phyloP scores from a whole-genome alignment of 495 filamentous ascomycete genomes.

The Talaromyces stipitatus region DNA sequence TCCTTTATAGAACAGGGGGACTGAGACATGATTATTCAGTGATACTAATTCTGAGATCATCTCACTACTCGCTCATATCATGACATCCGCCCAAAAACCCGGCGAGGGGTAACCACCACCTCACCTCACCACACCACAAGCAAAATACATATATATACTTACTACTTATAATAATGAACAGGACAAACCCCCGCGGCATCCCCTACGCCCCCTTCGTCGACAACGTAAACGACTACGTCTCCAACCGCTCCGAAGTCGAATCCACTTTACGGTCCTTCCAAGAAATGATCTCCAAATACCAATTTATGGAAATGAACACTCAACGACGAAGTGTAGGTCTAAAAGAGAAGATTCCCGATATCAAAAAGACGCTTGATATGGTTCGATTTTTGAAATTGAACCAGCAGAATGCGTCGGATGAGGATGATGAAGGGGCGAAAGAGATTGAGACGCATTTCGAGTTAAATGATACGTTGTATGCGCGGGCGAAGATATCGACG shows the following conservation, averaged over 20 bases:
- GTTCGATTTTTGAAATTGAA: slow-evolving; percentile 68
- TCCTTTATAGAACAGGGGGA: no score
- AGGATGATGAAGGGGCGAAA: not conserved
- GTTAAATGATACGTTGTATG: slow-evolving; percentile 91
- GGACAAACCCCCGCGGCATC: slow-evolving; percentile 67
- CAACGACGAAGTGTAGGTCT: slow-evolving; percentile 73
- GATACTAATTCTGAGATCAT: not conserved
- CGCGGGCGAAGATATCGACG: slow-evolving; percentile 71
- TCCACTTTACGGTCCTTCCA: slow-evolving; percentile 85
- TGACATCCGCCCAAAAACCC: slow-evolving; percentile 4
- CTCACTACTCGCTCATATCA: not conserved
- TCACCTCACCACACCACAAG: not conserved
- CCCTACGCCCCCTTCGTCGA: slow-evolving; percentile 93
- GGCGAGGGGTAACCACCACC: slow-evolving; percentile 1
- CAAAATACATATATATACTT: slow-evolving; percentile 9
- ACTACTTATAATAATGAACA: not conserved
- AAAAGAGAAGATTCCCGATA: slow-evolving; percentile 94
- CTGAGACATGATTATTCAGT: not conserved
- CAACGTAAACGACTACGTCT: slow-evolving; percentile 91
- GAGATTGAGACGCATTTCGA: slow-evolving; percentile 86
- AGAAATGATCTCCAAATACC: slow-evolving; percentile 99
- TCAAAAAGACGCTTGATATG: slow-evolving; percentile 93
- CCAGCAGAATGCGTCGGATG: slow-evolving; percentile 5
- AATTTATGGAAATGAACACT: slow-evolving; percentile 97
- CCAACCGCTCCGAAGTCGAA: slow-evolving; percentile 80